Percentiles rank a stretch among this genome's conserved stretches.
Evolutionary conservation across 169 alveolate species (phyloP).

Genomic region (Pseudocohnilembus persalinus): DNA sequence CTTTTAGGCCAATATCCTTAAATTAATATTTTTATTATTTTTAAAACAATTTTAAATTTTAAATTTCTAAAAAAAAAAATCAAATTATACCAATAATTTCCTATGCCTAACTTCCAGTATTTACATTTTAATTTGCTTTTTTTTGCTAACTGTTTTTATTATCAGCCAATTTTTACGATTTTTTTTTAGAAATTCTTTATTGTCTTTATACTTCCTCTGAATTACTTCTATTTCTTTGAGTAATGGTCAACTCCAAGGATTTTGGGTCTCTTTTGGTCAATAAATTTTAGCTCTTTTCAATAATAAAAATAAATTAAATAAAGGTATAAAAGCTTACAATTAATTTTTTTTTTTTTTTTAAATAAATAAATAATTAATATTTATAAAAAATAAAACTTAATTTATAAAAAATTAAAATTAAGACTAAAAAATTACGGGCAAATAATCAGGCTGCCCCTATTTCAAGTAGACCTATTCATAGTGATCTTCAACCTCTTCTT

Average conservation of each 20-base stretch:
- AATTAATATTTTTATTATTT: not conserved
- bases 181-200: constrained; percentile 6
- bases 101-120: constrained; percentile 27
- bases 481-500: constrained; percentile 82
- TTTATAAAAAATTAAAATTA: too few species aligned
- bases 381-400: too few species aligned
- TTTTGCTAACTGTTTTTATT: not conserved
- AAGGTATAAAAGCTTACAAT: too few species aligned
- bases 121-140: not conserved
- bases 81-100: not conserved
- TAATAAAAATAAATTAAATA: too few species aligned
- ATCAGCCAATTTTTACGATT: not conserved
- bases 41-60: too few species aligned
- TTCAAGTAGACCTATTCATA: constrained; percentile 41
- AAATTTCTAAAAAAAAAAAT: too few species aligned
- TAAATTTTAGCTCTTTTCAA: not conserved
- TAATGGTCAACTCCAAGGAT: not conserved
- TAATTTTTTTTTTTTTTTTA: too few species aligned
- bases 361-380: too few species aligned
- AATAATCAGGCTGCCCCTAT: not conserved
- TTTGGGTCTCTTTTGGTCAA: not conserved
- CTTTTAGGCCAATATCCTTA: constrained; percentile 97
- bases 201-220: not conserved
- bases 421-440: not conserved
- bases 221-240: not conserved